phyloP scores from a whole-genome alignment of 306 rosid genomes.

The Lablab purpureus region DNA sequence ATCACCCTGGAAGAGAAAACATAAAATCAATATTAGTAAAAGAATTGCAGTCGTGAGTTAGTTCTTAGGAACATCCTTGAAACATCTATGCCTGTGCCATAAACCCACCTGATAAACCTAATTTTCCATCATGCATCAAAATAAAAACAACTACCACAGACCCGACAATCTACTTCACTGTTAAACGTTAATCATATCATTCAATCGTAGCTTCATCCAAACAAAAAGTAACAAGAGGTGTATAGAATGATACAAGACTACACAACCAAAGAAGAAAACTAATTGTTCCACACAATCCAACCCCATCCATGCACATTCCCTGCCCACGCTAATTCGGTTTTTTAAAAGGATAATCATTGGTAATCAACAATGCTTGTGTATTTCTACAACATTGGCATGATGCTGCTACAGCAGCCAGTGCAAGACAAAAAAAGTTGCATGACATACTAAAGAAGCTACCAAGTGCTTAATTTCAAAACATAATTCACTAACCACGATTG shows the following conservation, averaged over 20 bases:
- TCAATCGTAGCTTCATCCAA: background rate
- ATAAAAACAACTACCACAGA: background rate
- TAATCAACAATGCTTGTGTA: background rate
- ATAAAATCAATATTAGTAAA: background rate
- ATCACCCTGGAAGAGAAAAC: slow-evolving; percentile 51
- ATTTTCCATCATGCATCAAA: background rate
- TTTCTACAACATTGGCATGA: background rate
- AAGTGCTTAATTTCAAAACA: background rate
- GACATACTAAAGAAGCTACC: background rate
- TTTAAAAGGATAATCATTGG: too few relatives aligned
- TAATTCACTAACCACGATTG: background rate
- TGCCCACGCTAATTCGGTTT: too few relatives aligned
- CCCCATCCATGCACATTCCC: too few relatives aligned
- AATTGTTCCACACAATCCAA: too few relatives aligned
- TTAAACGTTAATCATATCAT: background rate
- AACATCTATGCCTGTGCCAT: background rate
- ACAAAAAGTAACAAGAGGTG: background rate
- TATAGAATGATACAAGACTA: background rate
- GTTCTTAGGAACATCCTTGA: background rate
- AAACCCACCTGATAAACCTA: background rate
- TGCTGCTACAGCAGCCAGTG: background rate
- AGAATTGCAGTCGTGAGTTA: slow-evolving; percentile 1
- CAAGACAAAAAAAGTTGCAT: background rate
- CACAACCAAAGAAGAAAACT: too few relatives aligned
- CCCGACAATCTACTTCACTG: background rate